These are phyloP conservation scores for Yarrowia sp. DNA, from an alignment of 805 yeast genomes.

Conservation along the genomic window DNA sequence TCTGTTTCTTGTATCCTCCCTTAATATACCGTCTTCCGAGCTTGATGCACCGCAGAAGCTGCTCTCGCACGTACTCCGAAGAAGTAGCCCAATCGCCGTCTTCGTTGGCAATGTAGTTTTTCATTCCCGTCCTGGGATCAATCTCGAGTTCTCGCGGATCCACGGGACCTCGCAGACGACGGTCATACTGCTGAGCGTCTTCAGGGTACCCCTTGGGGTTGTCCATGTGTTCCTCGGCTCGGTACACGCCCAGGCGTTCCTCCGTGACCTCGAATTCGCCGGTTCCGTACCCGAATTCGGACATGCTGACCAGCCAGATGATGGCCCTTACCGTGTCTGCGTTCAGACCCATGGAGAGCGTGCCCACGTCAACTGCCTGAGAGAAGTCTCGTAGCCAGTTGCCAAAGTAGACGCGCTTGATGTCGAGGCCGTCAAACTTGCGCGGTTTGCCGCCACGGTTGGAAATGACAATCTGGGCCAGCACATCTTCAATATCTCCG, in stretches of 20 bases:
- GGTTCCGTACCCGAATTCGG: slow-evolving; percentile 46
- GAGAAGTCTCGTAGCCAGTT: slow-evolving; percentile 46
- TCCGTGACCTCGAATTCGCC: slow-evolving; percentile 45
- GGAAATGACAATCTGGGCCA: slow-evolving; percentile 42
- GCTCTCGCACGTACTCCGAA: slow-evolving; percentile 41
- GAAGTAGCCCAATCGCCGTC: slow-evolving; percentile 44
- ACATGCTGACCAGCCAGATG: slow-evolving; percentile 43
- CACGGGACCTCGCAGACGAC: slow-evolving; percentile 43
- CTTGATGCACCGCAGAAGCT: slow-evolving; percentile 42
- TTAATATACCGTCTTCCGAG: slow-evolving; percentile 41
- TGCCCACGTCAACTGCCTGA: slow-evolving; percentile 46
- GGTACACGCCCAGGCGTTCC: slow-evolving; percentile 44
- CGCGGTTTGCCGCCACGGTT: slow-evolving; percentile 42
- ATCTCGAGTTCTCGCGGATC: slow-evolving; percentile 42
- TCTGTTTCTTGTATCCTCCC: slow-evolving; percentile 37
- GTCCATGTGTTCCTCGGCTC: slow-evolving; percentile 46
- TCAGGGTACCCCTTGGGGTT: slow-evolving; percentile 45
- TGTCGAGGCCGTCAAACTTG: slow-evolving; percentile 43
- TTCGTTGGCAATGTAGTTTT: slow-evolving; percentile 46
- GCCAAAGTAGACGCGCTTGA: slow-evolving; percentile 45
- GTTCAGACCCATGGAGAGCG: slow-evolving; percentile 41
- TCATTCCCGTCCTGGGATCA: slow-evolving; percentile 45
- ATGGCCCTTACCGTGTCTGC: slow-evolving; percentile 42
- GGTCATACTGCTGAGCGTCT: slow-evolving; percentile 43
- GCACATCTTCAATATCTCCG: slow-evolving; percentile 45